Percentiles rank a stretch among this genome's conserved stretches.
phyloP scores from a whole-genome alignment of 306 rosid genomes.

The Cicer yamashitae region DNA sequence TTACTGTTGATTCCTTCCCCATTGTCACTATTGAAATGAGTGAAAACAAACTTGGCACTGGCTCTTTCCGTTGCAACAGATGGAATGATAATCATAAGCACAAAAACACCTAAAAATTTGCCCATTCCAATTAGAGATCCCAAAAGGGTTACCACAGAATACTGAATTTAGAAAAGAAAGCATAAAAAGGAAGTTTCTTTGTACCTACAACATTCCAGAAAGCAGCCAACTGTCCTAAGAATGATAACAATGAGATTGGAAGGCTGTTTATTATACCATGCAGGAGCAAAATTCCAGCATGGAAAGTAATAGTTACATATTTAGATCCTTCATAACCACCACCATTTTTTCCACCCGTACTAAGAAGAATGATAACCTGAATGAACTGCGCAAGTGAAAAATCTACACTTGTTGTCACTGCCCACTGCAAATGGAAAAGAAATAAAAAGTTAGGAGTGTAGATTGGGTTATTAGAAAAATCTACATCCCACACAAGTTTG shows the following conservation, averaged over 20 bases:
- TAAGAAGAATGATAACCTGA: conserved; percentile 89
- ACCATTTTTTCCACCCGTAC: conserved; percentile 86
- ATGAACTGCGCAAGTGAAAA: conserved; percentile 86
- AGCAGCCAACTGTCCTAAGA: conserved; percentile 90
- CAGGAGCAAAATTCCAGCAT: conserved; percentile 73
- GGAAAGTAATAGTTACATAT: conserved; percentile 71
- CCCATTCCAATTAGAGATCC: conserved; percentile 36
- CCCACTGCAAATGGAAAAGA: conserved; percentile 84
- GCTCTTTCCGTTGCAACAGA: conserved; percentile 81
- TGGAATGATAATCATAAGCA: conserved; percentile 86
- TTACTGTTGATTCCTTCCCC: conserved; percentile 72
- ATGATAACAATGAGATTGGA: conserved; percentile 75
- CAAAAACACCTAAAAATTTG: conserved; percentile 72
- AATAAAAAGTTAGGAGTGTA: conserved; percentile 36
- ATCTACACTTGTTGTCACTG: conserved; percentile 91
- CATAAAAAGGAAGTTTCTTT: conserved; percentile 22
- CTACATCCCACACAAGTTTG: conserved; percentile 43
- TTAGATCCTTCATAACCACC: conserved; percentile 83
- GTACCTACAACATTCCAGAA: conserved; percentile 88
- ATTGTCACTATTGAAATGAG: conserved; percentile 87
- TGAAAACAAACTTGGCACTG: conserved; percentile 83
- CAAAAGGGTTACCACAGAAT: conserved; percentile 23
- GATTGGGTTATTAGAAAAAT: conserved; percentile 21
- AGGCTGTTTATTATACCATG: conserved; percentile 88
- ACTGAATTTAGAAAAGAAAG: conserved; percentile 22